phyloP scores from a whole-genome alignment of 306 rosid species.

The Erythrophleum fordii region DNA sequence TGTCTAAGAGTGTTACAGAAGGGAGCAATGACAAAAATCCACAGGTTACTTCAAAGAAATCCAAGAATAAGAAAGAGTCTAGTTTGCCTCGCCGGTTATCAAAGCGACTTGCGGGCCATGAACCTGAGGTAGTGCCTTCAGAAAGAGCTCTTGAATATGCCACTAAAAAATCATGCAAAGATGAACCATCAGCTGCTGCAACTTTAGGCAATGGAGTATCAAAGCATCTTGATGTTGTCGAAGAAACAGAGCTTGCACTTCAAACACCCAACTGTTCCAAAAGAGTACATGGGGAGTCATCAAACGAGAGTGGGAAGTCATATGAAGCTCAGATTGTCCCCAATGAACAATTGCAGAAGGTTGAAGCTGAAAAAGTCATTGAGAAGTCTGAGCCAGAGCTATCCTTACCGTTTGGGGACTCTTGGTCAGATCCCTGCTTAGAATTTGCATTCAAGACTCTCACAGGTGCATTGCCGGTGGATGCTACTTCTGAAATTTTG shows the following conservation, averaged over 20 bases:
- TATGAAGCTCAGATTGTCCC: conserved; percentile 40
- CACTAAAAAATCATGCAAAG: conserved; percentile 42
- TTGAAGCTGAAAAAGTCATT: conserved; percentile 46
- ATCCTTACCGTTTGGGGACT: conserved; percentile 59
- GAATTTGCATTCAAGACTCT: conserved; percentile 94
- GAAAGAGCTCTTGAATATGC: conserved; percentile 60
- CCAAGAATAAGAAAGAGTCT: conserved; percentile 65
- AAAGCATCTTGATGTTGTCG: conserved; percentile 29
- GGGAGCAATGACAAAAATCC: conserved; percentile 43
- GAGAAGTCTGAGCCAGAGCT: conserved; percentile 52
- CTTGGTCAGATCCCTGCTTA: conserved; percentile 94
- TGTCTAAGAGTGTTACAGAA: conserved; percentile 38
- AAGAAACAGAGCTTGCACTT: conserved; percentile 30
- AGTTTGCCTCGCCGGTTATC: conserved; percentile 56
- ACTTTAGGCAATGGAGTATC: conserved; percentile 48
- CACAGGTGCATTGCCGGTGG: conserved; percentile 80
- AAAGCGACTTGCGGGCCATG: conserved; percentile 66
- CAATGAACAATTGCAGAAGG: conserved; percentile 46
- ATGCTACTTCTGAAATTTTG: conserved; percentile 48
- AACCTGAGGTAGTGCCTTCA: conserved; percentile 60
- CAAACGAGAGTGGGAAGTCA: conserved; percentile 39
- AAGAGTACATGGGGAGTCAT: conserved; percentile 36
- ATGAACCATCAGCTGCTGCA: conserved; percentile 34
- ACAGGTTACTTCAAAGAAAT: conserved; percentile 33
- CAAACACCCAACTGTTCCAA: conserved; percentile 43